Evolutionary conservation across 164 flowering plant genomes (phyloP).

Genomic region (Magnolia sinica): DNA sequence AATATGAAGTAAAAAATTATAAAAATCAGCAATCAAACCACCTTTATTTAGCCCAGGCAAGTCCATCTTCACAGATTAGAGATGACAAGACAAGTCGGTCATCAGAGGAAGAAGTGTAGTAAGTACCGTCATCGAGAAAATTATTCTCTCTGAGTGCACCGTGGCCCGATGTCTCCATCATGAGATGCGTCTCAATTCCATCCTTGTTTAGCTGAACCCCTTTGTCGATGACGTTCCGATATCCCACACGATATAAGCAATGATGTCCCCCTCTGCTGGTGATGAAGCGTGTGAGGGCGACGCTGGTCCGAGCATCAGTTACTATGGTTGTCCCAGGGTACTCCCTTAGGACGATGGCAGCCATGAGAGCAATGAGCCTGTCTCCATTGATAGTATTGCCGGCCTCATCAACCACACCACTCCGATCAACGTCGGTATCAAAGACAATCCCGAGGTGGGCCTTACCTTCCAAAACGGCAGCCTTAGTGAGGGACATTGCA

Average conservation of each 20-base stretch:
- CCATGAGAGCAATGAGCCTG: slow-evolving; percentile 82
- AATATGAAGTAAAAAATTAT: too few relatives aligned
- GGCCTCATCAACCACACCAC: slow-evolving; percentile 77
- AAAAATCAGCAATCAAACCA: too few relatives aligned
- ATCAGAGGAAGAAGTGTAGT: neutral
- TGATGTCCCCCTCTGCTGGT: slow-evolving; percentile 71
- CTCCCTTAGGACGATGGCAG: slow-evolving; percentile 73
- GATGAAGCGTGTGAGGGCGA: slow-evolving; percentile 64
- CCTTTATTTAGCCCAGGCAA: too few relatives aligned
- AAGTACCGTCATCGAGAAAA: slow-evolving; percentile 84
- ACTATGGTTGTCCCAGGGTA: slow-evolving; percentile 80
- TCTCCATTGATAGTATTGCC: slow-evolving; percentile 90
- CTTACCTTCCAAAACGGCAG: slow-evolving; percentile 55
- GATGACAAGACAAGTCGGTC: neutral
- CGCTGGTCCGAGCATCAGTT: slow-evolving; percentile 84
- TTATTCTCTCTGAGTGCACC: slow-evolving; percentile 88
- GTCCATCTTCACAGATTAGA: neutral
- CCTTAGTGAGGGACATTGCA: slow-evolving; percentile 78
- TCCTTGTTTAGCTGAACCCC: slow-evolving; percentile 78
- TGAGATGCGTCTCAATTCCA: slow-evolving; percentile 78
- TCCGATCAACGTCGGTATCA: slow-evolving; percentile 89
- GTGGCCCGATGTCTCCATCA: slow-evolving; percentile 97
- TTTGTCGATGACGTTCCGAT: slow-evolving; percentile 87
- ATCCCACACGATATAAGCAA: slow-evolving; percentile 86
- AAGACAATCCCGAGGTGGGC: slow-evolving; percentile 89